Evolutionary conservation across 371 early-diverging fungal genomes (phyloP).

Genomic region (Chytridiales sp.): DNA sequence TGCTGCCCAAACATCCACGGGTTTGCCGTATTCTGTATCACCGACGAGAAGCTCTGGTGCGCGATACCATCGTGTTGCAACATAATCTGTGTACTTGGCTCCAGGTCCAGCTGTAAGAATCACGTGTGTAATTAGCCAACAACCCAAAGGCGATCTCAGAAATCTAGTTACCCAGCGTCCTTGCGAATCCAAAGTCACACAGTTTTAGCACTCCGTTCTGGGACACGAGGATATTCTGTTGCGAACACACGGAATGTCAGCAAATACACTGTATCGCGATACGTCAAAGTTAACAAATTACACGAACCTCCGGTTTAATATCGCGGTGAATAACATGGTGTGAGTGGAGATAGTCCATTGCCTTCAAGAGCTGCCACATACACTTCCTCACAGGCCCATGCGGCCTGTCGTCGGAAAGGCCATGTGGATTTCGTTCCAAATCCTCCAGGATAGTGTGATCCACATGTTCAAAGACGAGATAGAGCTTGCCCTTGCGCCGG

Average conservation of each 20-base stretch:
- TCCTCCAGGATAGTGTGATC: slow-evolving; percentile 62
- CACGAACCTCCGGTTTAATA: slow-evolving; percentile 64
- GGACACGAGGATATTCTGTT: slow-evolving; percentile 62
- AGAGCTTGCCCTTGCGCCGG: slow-evolving; percentile 54
- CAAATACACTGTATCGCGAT: neutral
- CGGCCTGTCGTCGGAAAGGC: slow-evolving; percentile 46
- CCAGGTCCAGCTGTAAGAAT: slow-evolving; percentile 51
- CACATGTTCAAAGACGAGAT: slow-evolving; percentile 60
- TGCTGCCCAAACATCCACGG: slow-evolving; percentile 68
- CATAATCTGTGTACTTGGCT: slow-evolving; percentile 63
- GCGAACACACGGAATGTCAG: neutral
- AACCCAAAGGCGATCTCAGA: neutral
- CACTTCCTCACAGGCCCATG: slow-evolving; percentile 47
- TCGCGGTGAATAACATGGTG: slow-evolving; percentile 66
- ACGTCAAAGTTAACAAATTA: neutral
- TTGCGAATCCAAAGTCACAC: slow-evolving; percentile 72
- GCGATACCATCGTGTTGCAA: slow-evolving; percentile 75
- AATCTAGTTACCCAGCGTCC: slow-evolving; percentile 44
- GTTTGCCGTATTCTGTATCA: slow-evolving; percentile 56
- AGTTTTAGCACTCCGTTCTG: slow-evolving; percentile 64
- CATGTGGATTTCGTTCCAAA: slow-evolving; percentile 52
- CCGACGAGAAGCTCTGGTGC: slow-evolving; percentile 70
- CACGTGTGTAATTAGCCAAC: neutral
- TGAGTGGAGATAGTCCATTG: slow-evolving; percentile 55
- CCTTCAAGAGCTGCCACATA: slow-evolving; percentile 59